Evolutionary conservation across 2,329 filamentous ascomycete genomes (phyloP), one percentile per base, ranked within the genome.

Genomic region (Pseudocercospora fijiensis): DNA sequence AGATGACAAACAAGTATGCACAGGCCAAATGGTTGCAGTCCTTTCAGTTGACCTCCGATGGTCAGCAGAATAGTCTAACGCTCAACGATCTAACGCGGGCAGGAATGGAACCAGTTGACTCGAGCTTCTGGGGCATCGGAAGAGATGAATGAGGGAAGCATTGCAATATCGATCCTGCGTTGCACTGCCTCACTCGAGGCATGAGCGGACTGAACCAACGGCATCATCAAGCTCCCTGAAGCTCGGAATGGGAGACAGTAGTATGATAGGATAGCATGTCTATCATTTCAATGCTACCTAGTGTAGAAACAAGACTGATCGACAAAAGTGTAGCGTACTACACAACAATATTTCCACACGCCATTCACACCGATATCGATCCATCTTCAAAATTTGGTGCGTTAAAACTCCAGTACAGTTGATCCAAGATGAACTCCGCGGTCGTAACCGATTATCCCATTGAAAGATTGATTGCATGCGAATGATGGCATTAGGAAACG

Each of bases 261-360:
- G 13, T 41, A 5, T 37, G 49, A 28, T 53, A 53, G 49, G 49
- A 56, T 56, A 56, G 53, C 53, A 56, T 28, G 28, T 56, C 51
- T 56, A 33, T 56, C 30, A 18, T 56, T 56, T 56, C 53, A 41
- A 56, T 56, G 53, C 53, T 56, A 56, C 53, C 53, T 41, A 56
- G 13, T 33, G 53, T 37, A 55, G n/a, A 26, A 55, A 56, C 13
- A 20, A 56, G 30, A 56, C 27, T 41, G 28, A n/a, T 18, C 4
- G 30, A 55, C 22, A 56, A 56, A 56, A 33, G 53, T 37, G 53
- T 56, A 41, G 53, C 53, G 53, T 24, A 37, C 53, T 56, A 41
- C 53, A 41, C 53, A 41, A 56, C 53, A 56, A 56, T 37, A 56
- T 24, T 56, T n/a, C 53, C 53, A n/a, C 53, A 27, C 18, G n/a